Evolutionary conservation across 1,139 yeast genomes (phyloP).

Genomic region (Lodderomyces theae): DNA sequence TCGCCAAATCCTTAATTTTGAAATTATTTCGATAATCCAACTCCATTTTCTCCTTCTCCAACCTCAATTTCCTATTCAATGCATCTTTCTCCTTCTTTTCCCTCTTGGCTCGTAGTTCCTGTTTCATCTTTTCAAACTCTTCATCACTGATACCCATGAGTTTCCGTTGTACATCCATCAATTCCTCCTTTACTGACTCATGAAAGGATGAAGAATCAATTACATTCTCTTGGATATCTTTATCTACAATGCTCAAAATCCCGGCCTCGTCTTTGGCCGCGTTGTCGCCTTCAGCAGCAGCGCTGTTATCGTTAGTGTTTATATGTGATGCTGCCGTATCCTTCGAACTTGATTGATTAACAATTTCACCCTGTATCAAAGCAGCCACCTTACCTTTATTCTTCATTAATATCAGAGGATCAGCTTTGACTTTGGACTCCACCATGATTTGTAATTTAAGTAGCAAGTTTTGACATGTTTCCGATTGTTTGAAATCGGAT

Average conservation of each 20-base stretch:
- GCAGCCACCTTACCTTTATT: conserved; percentile 55
- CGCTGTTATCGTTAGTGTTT: too few relatives aligned
- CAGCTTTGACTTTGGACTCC: conserved; percentile 45
- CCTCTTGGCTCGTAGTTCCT: conserved; percentile 13
- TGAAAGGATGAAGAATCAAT: conserved; percentile 45
- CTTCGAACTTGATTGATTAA: conserved; percentile 1
- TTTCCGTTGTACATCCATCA: conserved; percentile 34
- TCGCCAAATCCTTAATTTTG: conserved; percentile 21
- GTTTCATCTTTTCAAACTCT: conserved; percentile 26
- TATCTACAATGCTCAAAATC: conserved; percentile 38
- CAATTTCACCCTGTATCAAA: conserved; percentile 48
- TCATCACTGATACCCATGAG: conserved; percentile 41
- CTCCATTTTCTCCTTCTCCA: conserved; percentile 10
- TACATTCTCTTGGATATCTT: conserved; percentile 46
- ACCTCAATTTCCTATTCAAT: conserved; percentile 4
- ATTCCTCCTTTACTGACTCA: conserved; percentile 27
- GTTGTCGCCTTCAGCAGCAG: not conserved
- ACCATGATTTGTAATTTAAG: conserved; percentile 44
- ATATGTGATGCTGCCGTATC: too few relatives aligned
- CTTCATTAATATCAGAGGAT: conserved; percentile 47
- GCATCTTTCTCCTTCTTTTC: conserved; percentile 11
- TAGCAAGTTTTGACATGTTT: conserved; percentile 42
- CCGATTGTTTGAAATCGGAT: conserved; percentile 43
- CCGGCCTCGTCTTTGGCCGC: conserved; percentile 17
- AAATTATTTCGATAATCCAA: conserved; percentile 25